Evolutionary conservation across 2,329 filamentous ascomycete species (phyloP), one percentile per base, ranked within the genome.

Genomic region (Cytospora schulzeri): DNA sequence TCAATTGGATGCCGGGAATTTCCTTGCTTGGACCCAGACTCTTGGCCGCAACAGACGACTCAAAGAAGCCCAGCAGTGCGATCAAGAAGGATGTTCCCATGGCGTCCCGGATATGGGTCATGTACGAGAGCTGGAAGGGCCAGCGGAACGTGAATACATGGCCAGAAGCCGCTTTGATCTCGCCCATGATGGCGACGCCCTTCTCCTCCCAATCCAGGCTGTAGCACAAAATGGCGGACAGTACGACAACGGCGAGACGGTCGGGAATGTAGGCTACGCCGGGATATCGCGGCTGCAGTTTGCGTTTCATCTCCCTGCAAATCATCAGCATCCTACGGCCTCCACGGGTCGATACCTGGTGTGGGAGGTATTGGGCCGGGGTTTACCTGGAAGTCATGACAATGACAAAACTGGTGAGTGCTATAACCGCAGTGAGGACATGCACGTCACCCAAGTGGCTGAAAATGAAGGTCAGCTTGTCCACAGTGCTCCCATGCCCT

Each of bases 41-140:
- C 78, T 98, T 98, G 41, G 95, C 95, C 1, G 95, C 95, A 15
- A 99, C 93, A 0, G 93, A 97, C 3, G 92, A 97, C 76, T 99
- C 95, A 71, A 99, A 99, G 77, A 99, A 99, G n/a, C 95, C 95
- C 0, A 99, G 87, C 28, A 99, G 83, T 0, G 93, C 92, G 68
- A 99, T 97, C 61, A 98, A 83, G 72, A 99, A 97, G 0, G 92
- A 91, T 0, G 95, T 98, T 59, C 91, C 89, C 84, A 98, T 90
- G 45, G 92, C 91, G 67, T 92, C 90, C 26, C 91, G 89, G 61
- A 96, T 91, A 73, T 97, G 90, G 28, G 86, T 84, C 81, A 98
- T 88, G 70, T 96, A 87, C 6, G 86, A 82, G 2, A 86, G 78
- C 68, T 88, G 86, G 72, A 97, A 95, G 0, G 95, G 94, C 84